Evolutionary conservation across 768 basidiomycete genomes (phyloP), one percentile per base, ranked within the genome.

Genomic region (Mycena albidolilacea): DNA sequence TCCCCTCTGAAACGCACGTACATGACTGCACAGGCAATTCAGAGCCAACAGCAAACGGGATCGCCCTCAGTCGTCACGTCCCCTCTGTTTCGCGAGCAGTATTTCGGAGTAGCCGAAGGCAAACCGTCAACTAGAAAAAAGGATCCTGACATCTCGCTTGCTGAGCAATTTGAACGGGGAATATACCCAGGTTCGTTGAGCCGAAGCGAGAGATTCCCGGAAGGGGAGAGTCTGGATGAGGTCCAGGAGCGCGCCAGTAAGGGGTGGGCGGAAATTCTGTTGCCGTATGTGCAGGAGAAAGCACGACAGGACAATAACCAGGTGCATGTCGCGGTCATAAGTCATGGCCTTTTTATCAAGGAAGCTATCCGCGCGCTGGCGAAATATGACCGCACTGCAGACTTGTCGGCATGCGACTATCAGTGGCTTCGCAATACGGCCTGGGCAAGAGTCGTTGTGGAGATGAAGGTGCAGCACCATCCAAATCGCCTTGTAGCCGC

Each of bases 51-150:
- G 8, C 92, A 92, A 77, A 72, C 77, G 10, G 78, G 84, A 41
- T 85, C 87, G 70, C 87, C 88, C 0, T 81, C 86, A 9, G 80
- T 92, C 52, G 83, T 80, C 35, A 82, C 86, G 14, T 89, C 90
- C 7, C 80, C 80, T 12, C 83, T 90, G 59, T 83, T 95, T 3
- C 87, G 90, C 54, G 94, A 95, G 79, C 92, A 92, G 79, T 77
- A 87, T 77, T 95, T 91, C 71, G 94, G 94, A 35, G 79, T 85
- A 7, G 93, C 89, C 1, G 95, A 95, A 79, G 93, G 94, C 5
- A 84, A 88, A 39, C 78, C 87, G 3, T 91, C 88, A 81, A 79
- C 80, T 62, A 80, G 79, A 9, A 80, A 81, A 58, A 79, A 77
- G 58, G 79, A 81, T 12, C 67, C 75, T 1, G 67, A 73, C 7